Percentiles rank a stretch among this genome's conserved stretches.
Conservation (phyloP, 768 basidiomycete species). For the Tulasnella calospora region DNA sequence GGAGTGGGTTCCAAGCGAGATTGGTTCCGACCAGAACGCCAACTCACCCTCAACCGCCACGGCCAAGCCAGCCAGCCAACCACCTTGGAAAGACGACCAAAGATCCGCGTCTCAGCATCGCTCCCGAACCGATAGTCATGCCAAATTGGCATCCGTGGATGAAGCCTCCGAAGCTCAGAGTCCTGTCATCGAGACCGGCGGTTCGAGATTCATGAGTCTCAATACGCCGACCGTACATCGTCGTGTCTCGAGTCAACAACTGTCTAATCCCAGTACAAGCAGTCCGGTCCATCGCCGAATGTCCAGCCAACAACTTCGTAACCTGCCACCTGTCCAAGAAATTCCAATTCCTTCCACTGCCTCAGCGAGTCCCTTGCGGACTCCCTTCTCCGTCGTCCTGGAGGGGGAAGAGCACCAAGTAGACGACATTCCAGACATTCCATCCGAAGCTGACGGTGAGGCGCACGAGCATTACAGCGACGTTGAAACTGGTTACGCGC, state of each 20-base stretch:
- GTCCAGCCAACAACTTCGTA: neutral
- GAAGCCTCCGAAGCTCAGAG: neutral
- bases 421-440: neutral
- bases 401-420: neutral
- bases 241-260: neutral
- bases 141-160: neutral
- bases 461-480: neutral
- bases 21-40: neutral
- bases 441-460: neutral
- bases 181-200: neutral
- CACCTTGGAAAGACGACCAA: neutral
- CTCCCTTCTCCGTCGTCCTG: neutral
- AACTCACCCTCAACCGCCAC: neutral
- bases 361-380: neutral
- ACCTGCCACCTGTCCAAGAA: neutral
- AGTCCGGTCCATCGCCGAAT: neutral
- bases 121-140: neutral
- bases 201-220: neutral
- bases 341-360: neutral
- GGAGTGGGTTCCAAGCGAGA: conserved; percentile 20
- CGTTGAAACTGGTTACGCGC: too few relatives aligned
- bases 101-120: neutral
- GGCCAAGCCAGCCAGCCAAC: neutral
- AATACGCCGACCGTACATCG: neutral
- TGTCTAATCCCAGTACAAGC: neutral